These are phyloP conservation scores for Serendipita sp. DNA, from an alignment of 768 basidiomycete genomes.

Conservation along the genomic window DNA sequence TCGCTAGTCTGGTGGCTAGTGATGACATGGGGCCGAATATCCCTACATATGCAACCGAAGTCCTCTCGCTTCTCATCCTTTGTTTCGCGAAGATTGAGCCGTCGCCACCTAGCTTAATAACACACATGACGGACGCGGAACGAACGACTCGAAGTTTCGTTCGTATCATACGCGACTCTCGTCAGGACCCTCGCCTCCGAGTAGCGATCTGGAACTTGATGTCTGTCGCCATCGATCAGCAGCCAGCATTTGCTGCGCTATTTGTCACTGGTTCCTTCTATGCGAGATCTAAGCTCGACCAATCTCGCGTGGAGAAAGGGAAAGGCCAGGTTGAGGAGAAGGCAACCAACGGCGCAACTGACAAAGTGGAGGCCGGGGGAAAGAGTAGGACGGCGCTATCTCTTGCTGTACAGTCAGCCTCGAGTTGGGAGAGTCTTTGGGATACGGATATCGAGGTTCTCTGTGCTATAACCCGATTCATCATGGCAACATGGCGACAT, in stretches of 20 bases:
- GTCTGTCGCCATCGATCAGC: slow-evolving; percentile 61
- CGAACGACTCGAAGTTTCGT: slow-evolving; percentile 49
- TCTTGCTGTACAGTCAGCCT: slow-evolving; percentile 48
- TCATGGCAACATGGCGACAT: slow-evolving; percentile 67
- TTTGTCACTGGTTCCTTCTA: slow-evolving; percentile 62
- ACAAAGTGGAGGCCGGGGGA: slow-evolving; percentile 11
- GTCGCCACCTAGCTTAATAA: slow-evolving; percentile 54
- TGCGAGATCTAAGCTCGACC: slow-evolving; percentile 22
- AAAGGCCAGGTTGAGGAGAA: slow-evolving; percentile 13
- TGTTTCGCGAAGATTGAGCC: slow-evolving; percentile 45
- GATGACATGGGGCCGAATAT: slow-evolving; percentile 42
- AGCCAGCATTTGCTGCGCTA: slow-evolving; percentile 68
- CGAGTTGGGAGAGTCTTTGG: slow-evolving; percentile 60
- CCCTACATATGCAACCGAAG: slow-evolving; percentile 47
- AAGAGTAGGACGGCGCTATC: slow-evolving; percentile 40
- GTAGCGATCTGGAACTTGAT: slow-evolving; percentile 76
- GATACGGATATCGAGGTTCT: slow-evolving; percentile 61
- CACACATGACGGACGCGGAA: slow-evolving; percentile 64
- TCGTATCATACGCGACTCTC: slow-evolving; percentile 59
- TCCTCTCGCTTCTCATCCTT: slow-evolving; percentile 49
- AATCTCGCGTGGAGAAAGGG: slow-evolving; percentile 22
- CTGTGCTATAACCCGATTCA: slow-evolving; percentile 54
- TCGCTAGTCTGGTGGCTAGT: slow-evolving; percentile 50
- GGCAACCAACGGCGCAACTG: slow-evolving; percentile 14
- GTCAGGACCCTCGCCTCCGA: slow-evolving; percentile 55